These are phyloP conservation scores for Blastobotrys muscicola DNA, from an alignment of 805 yeast genomes.

Conservation along the genomic window DNA sequence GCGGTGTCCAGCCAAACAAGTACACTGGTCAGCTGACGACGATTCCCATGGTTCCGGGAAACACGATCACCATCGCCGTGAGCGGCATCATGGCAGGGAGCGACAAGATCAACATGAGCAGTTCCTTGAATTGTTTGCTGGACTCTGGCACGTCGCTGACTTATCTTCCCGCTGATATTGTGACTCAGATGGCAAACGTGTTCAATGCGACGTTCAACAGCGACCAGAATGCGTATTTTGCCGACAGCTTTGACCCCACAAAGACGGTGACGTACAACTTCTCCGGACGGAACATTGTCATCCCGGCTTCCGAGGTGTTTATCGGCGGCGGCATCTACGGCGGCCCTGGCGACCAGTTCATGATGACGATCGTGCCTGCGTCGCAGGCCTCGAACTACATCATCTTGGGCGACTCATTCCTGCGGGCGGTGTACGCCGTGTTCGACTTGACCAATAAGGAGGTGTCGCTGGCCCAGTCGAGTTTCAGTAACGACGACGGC, in stretches of 20 bases:
- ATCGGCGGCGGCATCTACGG: constrained; percentile 19
- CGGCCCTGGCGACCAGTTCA: constrained; percentile 17
- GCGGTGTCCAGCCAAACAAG: constrained; percentile 11
- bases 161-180: constrained; percentile 33
- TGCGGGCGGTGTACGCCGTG: constrained; percentile 57
- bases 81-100: constrained; percentile 26
- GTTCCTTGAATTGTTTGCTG: constrained; percentile 18
- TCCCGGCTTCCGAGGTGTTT: constrained; percentile 20
- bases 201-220: constrained; percentile 1
- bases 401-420: constrained; percentile 52
- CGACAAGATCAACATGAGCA: constrained; percentile 2
- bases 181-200: background rate
- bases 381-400: constrained; percentile 17
- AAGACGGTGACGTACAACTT: constrained; percentile 14
- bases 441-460: constrained; percentile 49
- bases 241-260: background rate
- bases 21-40: constrained; percentile 12
- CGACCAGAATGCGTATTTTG: background rate
- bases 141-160: constrained; percentile 47
- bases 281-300: constrained; percentile 19
- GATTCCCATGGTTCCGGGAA: constrained; percentile 32
- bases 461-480: constrained; percentile 47
- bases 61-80: constrained; percentile 11
- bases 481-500: constrained; percentile 14
- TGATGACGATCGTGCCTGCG: constrained; percentile 23